Evolutionary conservation across 306 rosid genomes (phyloP).

Genomic region (Malus asiatica): DNA sequence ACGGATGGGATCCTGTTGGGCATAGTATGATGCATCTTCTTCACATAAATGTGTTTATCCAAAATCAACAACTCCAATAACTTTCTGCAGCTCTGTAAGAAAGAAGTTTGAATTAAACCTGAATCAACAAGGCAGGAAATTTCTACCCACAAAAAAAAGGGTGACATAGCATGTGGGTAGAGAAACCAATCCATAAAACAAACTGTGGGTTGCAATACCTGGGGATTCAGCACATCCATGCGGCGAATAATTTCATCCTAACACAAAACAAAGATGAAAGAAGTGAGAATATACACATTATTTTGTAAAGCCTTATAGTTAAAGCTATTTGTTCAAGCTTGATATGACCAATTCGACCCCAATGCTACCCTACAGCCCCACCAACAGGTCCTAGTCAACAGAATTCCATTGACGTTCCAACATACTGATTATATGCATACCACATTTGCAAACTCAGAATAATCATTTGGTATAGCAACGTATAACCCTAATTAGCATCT

Average conservation of each 20-base stretch:
- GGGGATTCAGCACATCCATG: constrained; percentile 84
- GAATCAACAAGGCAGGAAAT: neutral
- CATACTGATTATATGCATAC: neutral
- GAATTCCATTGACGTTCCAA: neutral
- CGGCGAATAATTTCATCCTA: constrained; percentile 65
- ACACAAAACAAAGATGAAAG: constrained; percentile 7
- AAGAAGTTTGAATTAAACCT: constrained; percentile 18
- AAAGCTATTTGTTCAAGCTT: neutral
- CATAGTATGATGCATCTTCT: constrained; percentile 63
- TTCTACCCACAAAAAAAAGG: too few relatives aligned
- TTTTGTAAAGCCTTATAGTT: neutral
- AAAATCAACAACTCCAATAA: constrained; percentile 74
- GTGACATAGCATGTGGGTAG: neutral
- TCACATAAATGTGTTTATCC: constrained; percentile 57
- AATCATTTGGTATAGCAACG: neutral
- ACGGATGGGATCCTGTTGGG: constrained; percentile 38
- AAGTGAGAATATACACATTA: constrained; percentile 19
- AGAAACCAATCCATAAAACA: neutral
- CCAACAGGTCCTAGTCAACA: neutral
- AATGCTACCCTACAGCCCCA: neutral
- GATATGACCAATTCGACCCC: neutral
- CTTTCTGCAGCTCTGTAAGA: constrained; percentile 68
- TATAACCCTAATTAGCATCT: neutral
- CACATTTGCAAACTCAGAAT: neutral
- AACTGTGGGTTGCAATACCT: constrained; percentile 38